Percentiles rank a stretch among this genome's conserved stretches.
phyloP scores from a whole-genome alignment of 73 alveolate genomes.

The Breviolum minutum region DNA sequence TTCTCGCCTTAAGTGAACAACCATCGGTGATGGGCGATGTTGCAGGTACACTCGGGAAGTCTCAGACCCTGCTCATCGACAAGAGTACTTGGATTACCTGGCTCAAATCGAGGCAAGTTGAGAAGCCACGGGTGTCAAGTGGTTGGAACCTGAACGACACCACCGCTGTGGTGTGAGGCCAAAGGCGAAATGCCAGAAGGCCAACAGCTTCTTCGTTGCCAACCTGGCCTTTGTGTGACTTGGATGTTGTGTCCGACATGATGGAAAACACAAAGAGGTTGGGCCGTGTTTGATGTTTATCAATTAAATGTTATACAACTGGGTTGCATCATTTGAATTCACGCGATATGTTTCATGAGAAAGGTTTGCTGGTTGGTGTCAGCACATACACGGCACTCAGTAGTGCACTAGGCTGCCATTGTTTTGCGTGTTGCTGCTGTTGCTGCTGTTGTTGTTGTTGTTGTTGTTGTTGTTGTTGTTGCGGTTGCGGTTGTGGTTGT shows the following conservation, averaged over 20 bases:
- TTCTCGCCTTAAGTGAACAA: background rate
- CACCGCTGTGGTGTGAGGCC: slow-evolving; percentile 15
- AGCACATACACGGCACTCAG: too few relatives aligned
- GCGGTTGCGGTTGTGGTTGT: too few relatives aligned
- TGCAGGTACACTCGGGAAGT: slow-evolving; percentile 87
- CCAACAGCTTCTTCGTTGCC: slow-evolving; percentile 87
- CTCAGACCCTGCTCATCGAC: slow-evolving; percentile 95
- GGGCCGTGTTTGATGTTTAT: background rate
- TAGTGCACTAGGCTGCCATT: too few relatives aligned
- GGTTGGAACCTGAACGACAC: background rate
- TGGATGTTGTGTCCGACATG: background rate
- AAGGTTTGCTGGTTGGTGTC: too few relatives aligned
- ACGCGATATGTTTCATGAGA: too few relatives aligned
- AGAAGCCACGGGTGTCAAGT: background rate
- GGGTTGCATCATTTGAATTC: too few relatives aligned
- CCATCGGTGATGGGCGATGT: too few relatives aligned
- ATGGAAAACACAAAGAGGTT: background rate
- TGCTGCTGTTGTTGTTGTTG: too few relatives aligned
- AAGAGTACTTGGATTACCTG: slow-evolving; percentile 60
- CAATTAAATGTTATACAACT: too few relatives aligned
- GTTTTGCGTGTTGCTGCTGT: too few relatives aligned
- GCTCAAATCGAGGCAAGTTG: slow-evolving; percentile 63
- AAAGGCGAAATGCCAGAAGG: slow-evolving; percentile 95
- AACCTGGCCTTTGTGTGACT: slow-evolving; percentile 84
- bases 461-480: too few relatives aligned